A percentile compares a stretch with the other conserved stretches of the same genome.
These are phyloP conservation scores for Termitomyces sp. DNA, from an alignment of 768 basidiomycete genomes.

Conservation along the genomic window DNA sequence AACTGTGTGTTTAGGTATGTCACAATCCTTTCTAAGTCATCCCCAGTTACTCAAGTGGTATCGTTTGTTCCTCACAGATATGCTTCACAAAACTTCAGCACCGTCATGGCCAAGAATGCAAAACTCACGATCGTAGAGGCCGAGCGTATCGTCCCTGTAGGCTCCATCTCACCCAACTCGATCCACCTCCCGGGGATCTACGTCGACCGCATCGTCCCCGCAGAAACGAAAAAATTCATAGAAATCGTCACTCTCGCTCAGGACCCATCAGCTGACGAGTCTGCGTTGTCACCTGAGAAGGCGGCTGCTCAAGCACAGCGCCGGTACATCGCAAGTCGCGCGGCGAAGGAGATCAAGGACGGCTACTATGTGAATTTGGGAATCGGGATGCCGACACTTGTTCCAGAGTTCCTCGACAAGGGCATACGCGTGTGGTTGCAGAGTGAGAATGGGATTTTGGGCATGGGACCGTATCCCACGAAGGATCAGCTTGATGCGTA, in stretches of 20 bases:
- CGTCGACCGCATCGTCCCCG: slow-evolving; percentile 81
- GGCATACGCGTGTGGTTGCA: slow-evolving; percentile 84
- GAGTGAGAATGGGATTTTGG: slow-evolving; percentile 87
- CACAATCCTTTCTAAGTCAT: neutral
- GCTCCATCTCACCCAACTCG: slow-evolving; percentile 72
- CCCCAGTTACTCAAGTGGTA: neutral
- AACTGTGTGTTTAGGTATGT: slow-evolving; percentile 85
- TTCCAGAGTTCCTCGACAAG: slow-evolving; percentile 70
- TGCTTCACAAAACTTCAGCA: slow-evolving; percentile 82
- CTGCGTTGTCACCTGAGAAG: slow-evolving; percentile 39
- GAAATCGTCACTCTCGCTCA: slow-evolving; percentile 69
- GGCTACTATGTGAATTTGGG: slow-evolving; percentile 88
- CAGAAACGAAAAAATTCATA: slow-evolving; percentile 71
- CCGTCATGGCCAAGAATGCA: slow-evolving; percentile 85
- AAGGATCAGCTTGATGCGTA: slow-evolving; percentile 75
- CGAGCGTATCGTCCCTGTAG: slow-evolving; percentile 83
- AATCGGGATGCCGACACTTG: slow-evolving; percentile 88
- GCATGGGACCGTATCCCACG: slow-evolving; percentile 88
- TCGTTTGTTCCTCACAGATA: slow-evolving; percentile 43
- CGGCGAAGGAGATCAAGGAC: slow-evolving; percentile 84
- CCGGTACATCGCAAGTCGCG: slow-evolving; percentile 77
- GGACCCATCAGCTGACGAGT: slow-evolving; percentile 24
- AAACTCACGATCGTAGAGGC: slow-evolving; percentile 91
- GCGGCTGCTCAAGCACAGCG: slow-evolving; percentile 49
- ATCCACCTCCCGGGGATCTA: slow-evolving; percentile 85